A percentile compares a stretch with the other conserved stretches of the same genome.
Evolutionary conservation across 78 protist species (phyloP).

Genomic region (Emiliania huxleyi): DNA sequence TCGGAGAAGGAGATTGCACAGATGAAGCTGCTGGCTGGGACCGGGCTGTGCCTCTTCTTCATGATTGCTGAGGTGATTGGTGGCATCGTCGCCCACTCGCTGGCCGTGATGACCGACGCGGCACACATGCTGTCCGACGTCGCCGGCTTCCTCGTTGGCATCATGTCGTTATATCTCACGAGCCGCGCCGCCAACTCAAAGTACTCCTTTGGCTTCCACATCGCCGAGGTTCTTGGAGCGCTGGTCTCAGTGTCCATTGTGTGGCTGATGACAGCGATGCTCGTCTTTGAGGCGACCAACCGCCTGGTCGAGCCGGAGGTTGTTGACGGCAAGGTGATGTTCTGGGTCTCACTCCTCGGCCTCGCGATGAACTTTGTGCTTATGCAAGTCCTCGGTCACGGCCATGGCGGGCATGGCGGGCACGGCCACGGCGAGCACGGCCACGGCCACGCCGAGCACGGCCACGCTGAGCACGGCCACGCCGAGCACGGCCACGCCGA

Average conservation of each 20-base stretch:
- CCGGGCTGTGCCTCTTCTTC: not conserved
- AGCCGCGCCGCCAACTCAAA: not conserved
- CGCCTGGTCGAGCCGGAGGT: slow-evolving; percentile 59
- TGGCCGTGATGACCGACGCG: not conserved
- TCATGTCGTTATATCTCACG: not conserved
- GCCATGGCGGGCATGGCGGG: slow-evolving; percentile 24
- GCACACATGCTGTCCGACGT: slow-evolving; percentile 15
- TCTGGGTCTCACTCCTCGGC: slow-evolving; percentile 65
- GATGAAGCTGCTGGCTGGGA: not conserved
- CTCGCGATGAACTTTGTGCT: slow-evolving; percentile 58
- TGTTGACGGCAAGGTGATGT: slow-evolving; percentile 74
- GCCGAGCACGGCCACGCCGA: slow-evolving; percentile 24
- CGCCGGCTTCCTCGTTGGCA: not conserved
- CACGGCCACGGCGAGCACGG: slow-evolving; percentile 36
- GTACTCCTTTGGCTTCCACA: not conserved
- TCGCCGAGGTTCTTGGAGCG: slow-evolving; percentile 8
- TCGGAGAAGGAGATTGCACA: too few relatives aligned
- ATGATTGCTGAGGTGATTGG: not conserved
- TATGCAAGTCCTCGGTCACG: slow-evolving; percentile 8
- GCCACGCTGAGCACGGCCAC: not conserved
- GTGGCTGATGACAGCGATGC: slow-evolving; percentile 79
- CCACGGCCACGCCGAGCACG: not conserved
- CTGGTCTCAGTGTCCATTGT: slow-evolving; percentile 49
- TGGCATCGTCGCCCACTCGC: not conserved
- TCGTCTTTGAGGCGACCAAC: slow-evolving; percentile 66